Evolutionary conservation across 2,329 filamentous ascomycete genomes (phyloP).

Genomic region (Claviceps quebecensis): DNA sequence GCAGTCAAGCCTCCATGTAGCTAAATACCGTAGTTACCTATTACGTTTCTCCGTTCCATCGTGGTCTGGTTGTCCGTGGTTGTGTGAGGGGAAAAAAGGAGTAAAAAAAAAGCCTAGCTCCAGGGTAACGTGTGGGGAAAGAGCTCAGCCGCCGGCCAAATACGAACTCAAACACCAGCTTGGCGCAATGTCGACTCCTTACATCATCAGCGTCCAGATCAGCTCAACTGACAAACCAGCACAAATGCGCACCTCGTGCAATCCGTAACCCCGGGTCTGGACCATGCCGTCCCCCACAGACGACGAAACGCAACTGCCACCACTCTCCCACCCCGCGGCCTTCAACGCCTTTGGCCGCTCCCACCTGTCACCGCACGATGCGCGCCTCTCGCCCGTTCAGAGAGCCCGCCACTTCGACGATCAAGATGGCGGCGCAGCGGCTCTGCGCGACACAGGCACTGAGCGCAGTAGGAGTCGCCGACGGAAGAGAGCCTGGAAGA

Average conservation of each 20-base stretch:
- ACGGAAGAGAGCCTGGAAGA: slow-evolving; percentile 74
- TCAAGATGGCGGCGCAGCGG: slow-evolving; percentile 20
- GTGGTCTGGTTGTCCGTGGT: too few species aligned
- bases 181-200: too few species aligned
- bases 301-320: slow-evolving; percentile 23
- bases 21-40: too few species aligned
- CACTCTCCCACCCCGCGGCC: slow-evolving; percentile 16
- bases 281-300: slow-evolving; percentile 24
- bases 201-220: too few species aligned
- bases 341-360: slow-evolving; percentile 38
- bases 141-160: too few species aligned
- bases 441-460: slow-evolving; percentile 31
- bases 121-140: too few species aligned
- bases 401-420: slow-evolving; percentile 18
- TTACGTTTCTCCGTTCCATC: too few species aligned
- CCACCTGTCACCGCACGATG: slow-evolving; percentile 73
- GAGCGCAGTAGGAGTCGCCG: slow-evolving; percentile 52
- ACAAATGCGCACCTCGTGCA: background rate
- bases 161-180: too few species aligned
- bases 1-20: too few species aligned
- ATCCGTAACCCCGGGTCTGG: background rate
- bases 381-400: slow-evolving; percentile 55
- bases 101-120: too few species aligned
- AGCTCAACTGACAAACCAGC: background rate
- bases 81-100: too few species aligned